Percentiles rank a stretch among this genome's conserved stretches.
phyloP scores from a whole-genome alignment of 2,329 filamentous ascomycete genomes.

The Calcarisporium arbuscula region DNA sequence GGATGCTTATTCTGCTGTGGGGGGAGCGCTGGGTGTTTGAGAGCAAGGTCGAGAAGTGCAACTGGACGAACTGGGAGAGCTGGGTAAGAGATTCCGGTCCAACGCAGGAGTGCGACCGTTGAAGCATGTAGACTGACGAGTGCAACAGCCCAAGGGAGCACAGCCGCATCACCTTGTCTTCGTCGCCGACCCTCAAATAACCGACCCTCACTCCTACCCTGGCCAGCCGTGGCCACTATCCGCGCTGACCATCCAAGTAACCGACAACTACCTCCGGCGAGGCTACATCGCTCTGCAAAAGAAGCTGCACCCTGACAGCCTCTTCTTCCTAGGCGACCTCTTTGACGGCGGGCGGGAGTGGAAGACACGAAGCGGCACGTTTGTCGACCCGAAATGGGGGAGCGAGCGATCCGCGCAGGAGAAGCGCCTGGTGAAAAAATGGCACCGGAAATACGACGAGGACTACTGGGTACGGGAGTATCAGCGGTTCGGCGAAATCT shows the following conservation, averaged over 20 bases:
- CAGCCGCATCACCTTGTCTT: conserved; percentile 79
- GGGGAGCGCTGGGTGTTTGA: conserved; percentile 77
- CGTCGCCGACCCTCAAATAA: conserved; percentile 84
- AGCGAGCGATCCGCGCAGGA: conserved; percentile 45
- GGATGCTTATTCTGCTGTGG: conserved; percentile 74
- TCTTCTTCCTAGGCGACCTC: conserved; percentile 88
- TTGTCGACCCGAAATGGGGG: conserved; percentile 54
- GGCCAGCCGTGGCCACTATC: conserved; percentile 61
- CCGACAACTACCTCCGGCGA: conserved; percentile 83
- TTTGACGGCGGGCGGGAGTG: conserved; percentile 96
- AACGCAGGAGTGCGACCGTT: neutral
- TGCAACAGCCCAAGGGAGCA: conserved; percentile 62
- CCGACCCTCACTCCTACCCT: conserved; percentile 92
- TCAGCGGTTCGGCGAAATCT: conserved; percentile 76
- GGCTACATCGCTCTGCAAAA: conserved; percentile 74
- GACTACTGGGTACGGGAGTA: conserved; percentile 86
- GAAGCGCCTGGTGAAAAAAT: conserved; percentile 52
- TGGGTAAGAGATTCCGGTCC: conserved; percentile 59
- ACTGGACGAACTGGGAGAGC: conserved; percentile 84
- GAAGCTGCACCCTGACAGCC: conserved; percentile 72
- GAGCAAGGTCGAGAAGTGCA: conserved; percentile 62
- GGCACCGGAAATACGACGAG: conserved; percentile 70
- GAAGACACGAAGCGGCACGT: conserved; percentile 62
- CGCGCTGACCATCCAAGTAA: conserved; percentile 52
- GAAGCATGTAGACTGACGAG: neutral